Evolutionary conservation across 73 alveolate species (phyloP).

Genomic region (Paramecium pentaurelia): DNA sequence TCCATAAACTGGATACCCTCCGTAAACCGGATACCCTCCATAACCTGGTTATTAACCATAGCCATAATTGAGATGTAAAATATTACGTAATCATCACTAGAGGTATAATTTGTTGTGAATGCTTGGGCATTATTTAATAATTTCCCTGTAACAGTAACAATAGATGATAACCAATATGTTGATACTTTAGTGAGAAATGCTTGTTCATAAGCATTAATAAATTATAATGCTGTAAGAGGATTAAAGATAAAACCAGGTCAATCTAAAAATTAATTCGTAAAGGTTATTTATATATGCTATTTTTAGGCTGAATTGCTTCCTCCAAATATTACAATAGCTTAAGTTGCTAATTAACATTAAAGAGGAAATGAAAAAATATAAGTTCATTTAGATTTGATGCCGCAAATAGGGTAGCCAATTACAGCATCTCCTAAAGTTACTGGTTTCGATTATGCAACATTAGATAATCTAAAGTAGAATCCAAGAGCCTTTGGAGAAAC

Average conservation of each 20-base stretch:
- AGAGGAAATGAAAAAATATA: not conserved
- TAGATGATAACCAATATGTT: not conserved
- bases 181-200: slow-evolving; percentile 25
- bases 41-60: not conserved
- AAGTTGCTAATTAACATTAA: not conserved
- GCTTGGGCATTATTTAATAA: not conserved
- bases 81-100: not conserved
- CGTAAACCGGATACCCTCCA: not conserved
- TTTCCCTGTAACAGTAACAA: not conserved
- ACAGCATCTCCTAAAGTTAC: not conserved
- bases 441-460: not conserved
- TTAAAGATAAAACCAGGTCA: not conserved
- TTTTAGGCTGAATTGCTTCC: not conserved
- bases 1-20: not conserved
- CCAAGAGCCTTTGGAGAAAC: not conserved
- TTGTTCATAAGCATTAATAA: not conserved
- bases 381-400: slow-evolving; percentile 39
- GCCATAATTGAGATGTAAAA: not conserved
- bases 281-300: not conserved
- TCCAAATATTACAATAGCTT: not conserved
- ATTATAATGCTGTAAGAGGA: slow-evolving; percentile 18
- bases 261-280: not conserved
- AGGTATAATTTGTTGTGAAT: not conserved
- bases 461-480: not conserved
- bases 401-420: not conserved